Percentiles rank a stretch among this genome's conserved stretches.
Evolutionary conservation across 768 basidiomycete genomes (phyloP).

Genomic region (Boletus pseudo-olivaceus): DNA sequence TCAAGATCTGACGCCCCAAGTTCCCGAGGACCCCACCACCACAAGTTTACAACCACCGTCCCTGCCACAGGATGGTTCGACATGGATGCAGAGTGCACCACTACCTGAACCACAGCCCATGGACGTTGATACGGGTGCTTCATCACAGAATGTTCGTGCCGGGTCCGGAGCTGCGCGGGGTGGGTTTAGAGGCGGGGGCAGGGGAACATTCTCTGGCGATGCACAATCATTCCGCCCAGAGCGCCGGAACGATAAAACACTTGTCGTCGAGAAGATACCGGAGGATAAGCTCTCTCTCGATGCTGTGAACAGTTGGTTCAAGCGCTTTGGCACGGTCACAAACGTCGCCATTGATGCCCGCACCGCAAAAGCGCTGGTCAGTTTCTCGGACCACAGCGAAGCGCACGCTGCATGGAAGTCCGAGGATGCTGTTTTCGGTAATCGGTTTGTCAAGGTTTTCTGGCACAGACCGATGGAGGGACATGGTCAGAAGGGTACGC

Average conservation of each 20-base stretch:
- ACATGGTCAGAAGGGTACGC: slow-evolving; percentile 73
- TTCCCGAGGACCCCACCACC: slow-evolving; percentile 32
- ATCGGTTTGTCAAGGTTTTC: slow-evolving; percentile 92
- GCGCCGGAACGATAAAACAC: slow-evolving; percentile 68
- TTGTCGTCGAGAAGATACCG: slow-evolving; percentile 95
- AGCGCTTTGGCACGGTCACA: slow-evolving; percentile 87
- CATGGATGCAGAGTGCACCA: slow-evolving; percentile 20
- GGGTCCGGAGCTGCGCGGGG: slow-evolving; percentile 41
- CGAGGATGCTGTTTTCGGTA: slow-evolving; percentile 92
- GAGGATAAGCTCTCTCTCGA: slow-evolving; percentile 75
- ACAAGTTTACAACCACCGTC: slow-evolving; percentile 16
- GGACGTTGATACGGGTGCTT: slow-evolving; percentile 35
- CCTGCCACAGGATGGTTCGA: slow-evolving; percentile 18
- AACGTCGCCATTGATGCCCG: slow-evolving; percentile 84
- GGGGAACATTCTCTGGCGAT: slow-evolving; percentile 62
- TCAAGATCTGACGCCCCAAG: slow-evolving; percentile 71
- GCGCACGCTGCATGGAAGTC: slow-evolving; percentile 89
- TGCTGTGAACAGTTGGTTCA: slow-evolving; percentile 84
- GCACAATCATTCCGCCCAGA: slow-evolving; percentile 65
- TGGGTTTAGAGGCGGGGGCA: slow-evolving; percentile 45
- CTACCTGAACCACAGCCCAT: slow-evolving; percentile 14
- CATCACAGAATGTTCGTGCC: slow-evolving; percentile 17
- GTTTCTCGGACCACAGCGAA: slow-evolving; percentile 78
- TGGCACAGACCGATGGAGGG: slow-evolving; percentile 95
- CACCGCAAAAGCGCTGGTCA: slow-evolving; percentile 79